Conservation (phyloP, 345 rosid genomes). For the Eucalyptus sp. region DNA sequence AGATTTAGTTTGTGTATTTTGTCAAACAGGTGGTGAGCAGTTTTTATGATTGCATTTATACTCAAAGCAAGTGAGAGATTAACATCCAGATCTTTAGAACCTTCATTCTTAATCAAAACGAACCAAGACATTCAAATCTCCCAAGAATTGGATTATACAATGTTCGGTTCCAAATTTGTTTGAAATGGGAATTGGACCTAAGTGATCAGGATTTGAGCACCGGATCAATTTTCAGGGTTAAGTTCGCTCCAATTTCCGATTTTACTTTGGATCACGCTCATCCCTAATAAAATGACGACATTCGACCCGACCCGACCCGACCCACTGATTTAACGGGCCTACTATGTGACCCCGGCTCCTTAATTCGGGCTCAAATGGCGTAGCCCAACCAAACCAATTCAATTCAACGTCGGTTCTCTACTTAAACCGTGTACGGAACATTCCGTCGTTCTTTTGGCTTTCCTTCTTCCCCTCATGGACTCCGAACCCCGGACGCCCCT, state of each 20-base stretch:
- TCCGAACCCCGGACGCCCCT: neutral
- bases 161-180: neutral
- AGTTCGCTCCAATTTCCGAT: accelerated
- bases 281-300: accelerated
- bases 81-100: neutral
- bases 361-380: neutral
- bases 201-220: neutral
- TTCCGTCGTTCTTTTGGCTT: neutral
- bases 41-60: accelerated
- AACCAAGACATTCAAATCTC: neutral
- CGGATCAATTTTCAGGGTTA: neutral
- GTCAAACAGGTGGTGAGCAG: accelerated
- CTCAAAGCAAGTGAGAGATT: neutral
- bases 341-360: neutral
- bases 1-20: neutral
- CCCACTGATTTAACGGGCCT: neutral
- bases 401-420: neutral
- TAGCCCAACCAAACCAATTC: neutral
- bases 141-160: accelerated
- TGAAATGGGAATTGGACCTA: neutral
- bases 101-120: neutral
- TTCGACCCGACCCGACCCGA: accelerated
- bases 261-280: accelerated
- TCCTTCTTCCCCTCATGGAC: neutral
- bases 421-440: neutral